Conservation (phyloP, 2,329 filamentous ascomycete genomes). For the Fusarium newnesense region DNA sequence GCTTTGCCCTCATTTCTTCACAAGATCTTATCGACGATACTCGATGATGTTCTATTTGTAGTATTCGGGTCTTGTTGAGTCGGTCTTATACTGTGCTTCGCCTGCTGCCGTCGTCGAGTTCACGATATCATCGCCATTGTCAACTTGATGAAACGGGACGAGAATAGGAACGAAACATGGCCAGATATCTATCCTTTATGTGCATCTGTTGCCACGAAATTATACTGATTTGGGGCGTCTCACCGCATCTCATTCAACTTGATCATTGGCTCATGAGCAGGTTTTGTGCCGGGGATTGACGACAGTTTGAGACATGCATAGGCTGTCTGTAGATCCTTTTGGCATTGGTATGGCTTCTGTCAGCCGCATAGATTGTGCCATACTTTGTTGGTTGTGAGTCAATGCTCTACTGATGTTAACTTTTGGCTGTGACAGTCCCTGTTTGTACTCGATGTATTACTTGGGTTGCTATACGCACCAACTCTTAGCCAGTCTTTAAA, state of each 20-base stretch:
- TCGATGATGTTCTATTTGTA: no score
- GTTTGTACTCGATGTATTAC: background rate
- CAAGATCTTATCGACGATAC: background rate
- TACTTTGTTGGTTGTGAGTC: no score
- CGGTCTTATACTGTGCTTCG: background rate
- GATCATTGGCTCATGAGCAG: background rate
- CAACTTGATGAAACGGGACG: background rate
- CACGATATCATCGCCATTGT: background rate
- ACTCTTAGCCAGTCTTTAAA: background rate
- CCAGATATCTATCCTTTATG: background rate
- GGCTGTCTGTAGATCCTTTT: background rate
- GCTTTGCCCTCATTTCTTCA: slow-evolving; percentile 7
- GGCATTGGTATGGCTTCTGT: background rate
- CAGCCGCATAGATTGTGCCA: background rate
- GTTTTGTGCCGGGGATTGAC: background rate
- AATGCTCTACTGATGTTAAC: no score
- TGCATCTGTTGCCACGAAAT: background rate
- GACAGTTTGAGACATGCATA: slow-evolving; percentile 11
- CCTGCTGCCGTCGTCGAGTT: background rate
- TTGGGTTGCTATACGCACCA: background rate
- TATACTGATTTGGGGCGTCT: background rate
- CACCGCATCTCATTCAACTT: background rate
- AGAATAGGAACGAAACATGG: background rate
- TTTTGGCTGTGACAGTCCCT: background rate
- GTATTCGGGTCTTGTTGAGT: background rate